Base-by-base conservation (phyloP, 345 rosid species). In the Salix brachista region DNA sequence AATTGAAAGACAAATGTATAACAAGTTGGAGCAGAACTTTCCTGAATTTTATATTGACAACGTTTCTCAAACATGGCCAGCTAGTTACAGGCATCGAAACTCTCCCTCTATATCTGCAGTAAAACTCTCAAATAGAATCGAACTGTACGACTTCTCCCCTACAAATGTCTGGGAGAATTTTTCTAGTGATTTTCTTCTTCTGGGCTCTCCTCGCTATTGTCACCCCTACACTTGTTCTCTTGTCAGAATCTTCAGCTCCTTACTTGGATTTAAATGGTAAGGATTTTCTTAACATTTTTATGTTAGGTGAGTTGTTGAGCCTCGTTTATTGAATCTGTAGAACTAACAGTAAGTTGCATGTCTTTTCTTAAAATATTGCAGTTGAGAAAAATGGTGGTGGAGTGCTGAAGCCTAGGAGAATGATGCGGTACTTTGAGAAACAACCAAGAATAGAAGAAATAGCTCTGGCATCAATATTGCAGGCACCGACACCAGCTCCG, bases 181-280 rank as follows among this genome's bases (percentile, higher is more conserved):
- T 84, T 42, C 92, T 89, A 16, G 78, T 93, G 83, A 89, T 96
- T 74, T 90, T 93, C 86, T 88, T 96, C 91, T 93, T 91, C 84
- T 96, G 99, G 99, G 97, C 98, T 70, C 77, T 86, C 78, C 96
- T 96, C 78, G 85, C 96, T 13, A 81, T 96, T 71, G 80, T 96
- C 89, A 90, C 98, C 8, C 99, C 99, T 34, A 91, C 90, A 1
- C 94, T 96, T 58, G 82, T 96, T 86, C 80, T 85, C 72, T 82
- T 88, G 90, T 91, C 98, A 19, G 93, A 92, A 23, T 87, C 96
- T 69, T 83, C 90, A 67, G 93, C 86, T 65, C 72, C 80, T 66
- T 65, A 78, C 46, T 28, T 72, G 73, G 79, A 75, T 48, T 60
- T 56, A 30, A 60, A 83, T 34, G 90, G 96, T 91, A 82, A 72